Evolutionary conservation across 2,329 filamentous ascomycete genomes (phyloP), one percentile per base, ranked within the genome.

Genomic region (Alternaria infectoria): DNA sequence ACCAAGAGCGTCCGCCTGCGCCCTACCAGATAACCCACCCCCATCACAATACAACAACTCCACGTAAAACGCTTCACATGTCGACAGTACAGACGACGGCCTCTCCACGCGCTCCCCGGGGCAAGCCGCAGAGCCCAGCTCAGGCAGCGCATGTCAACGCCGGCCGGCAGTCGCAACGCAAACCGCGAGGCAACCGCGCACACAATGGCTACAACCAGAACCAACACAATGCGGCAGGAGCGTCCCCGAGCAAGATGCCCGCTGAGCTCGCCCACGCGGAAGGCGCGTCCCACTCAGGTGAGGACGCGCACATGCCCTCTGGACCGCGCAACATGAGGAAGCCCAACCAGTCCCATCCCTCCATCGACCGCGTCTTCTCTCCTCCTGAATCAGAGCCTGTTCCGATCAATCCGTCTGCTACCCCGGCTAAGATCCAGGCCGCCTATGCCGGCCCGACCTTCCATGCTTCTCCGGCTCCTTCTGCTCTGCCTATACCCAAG

Each of bases 391-490:
- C 71, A 30, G 77, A 78, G 46, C 54, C 66, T 12, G 66, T 63
- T 36, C 54, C 66, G 1, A 64, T 65, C 40, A 67, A 73, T 25
- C 43, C 64, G 15, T 62, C 71, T 65, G 71, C 72, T 12, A 79
- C 77, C 5, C 77, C 77, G 6, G 67, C 72, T n/a, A 79, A 79
- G 65, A 64, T 69, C n/a, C 76, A 79, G 46, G 71, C 79, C 65
- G 89, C 91, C 49, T 99, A 97, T 81, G 96, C 96, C 43, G 96
- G 95, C 13, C 91, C 95, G 32, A 96, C 93, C 6, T 99, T 98
- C 79, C 94, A 97, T 80, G 92, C 93, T 44, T 98, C 96, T 9
- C 96, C 96, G 19, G 95, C 94, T 2, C 91, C 96, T 0, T 96
- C 93, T 9, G 90, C 93, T 23, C 85, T 99, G 30, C 96, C 96